Percentiles rank a stretch among this genome's conserved stretches.
phyloP scores from a whole-genome alignment of 805 yeast genomes.

The Metschnikowia proteae region DNA sequence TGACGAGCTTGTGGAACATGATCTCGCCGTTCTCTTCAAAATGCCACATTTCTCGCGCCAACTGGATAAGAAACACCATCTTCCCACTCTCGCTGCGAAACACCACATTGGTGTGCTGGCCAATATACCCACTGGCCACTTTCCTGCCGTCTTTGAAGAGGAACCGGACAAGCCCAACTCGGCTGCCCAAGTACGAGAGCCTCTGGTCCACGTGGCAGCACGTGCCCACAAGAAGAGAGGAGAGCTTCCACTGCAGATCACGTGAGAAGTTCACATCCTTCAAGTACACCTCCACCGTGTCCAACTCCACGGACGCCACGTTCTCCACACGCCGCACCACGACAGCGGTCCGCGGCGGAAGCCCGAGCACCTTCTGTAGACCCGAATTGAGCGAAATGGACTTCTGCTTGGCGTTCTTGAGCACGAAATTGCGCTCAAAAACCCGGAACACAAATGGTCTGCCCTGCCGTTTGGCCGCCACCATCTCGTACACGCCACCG shows the following conservation, averaged over 20 bases:
- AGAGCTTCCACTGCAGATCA: constrained; percentile 89
- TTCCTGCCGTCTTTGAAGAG: constrained; percentile 66
- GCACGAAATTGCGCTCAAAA: constrained; percentile 9
- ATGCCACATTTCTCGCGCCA: constrained; percentile 96
- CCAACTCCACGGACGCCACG: constrained; percentile 58
- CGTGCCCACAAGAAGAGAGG: constrained; percentile 54
- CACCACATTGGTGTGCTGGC: constrained; percentile 70
- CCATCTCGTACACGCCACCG: constrained; percentile 71
- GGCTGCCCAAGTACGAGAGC: constrained; percentile 53
- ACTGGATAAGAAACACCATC: constrained; percentile 76
- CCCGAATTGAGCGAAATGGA: constrained; percentile 56
- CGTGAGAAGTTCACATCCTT: constrained; percentile 79
- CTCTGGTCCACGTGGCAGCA: constrained; percentile 69
- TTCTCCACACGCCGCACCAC: constrained; percentile 45
- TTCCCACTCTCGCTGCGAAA: constrained; percentile 91
- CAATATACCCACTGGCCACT: constrained; percentile 71
- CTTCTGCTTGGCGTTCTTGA: constrained; percentile 18
- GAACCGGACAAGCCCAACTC: constrained; percentile 61
- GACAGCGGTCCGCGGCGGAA: constrained; percentile 67
- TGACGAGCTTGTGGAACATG: constrained; percentile 86
- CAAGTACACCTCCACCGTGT: constrained; percentile 74
- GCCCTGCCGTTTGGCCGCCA: constrained; percentile 3
- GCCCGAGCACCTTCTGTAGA: constrained; percentile 54
- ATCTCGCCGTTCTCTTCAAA: constrained; percentile 96
- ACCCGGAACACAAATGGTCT: constrained; percentile 13